Evolutionary conservation across 1,139 yeast genomes (phyloP).

Genomic region (Hansenula sp.): DNA sequence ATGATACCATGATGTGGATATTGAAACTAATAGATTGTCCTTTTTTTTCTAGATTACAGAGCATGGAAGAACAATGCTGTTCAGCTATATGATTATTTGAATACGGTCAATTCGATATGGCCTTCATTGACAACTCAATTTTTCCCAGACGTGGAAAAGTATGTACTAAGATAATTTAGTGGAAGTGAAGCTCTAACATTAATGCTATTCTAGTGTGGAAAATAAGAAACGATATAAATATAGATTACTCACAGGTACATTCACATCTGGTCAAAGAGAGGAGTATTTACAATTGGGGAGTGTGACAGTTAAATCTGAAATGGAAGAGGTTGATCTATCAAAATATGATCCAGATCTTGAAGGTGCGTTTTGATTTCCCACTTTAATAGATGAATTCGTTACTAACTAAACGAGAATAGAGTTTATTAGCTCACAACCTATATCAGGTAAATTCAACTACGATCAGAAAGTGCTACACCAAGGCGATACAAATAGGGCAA

Average conservation of each 20-base stretch:
- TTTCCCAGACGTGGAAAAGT: constrained; percentile 46
- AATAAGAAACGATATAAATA: constrained; percentile 13
- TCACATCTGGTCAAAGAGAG: constrained; percentile 66
- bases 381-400: constrained; percentile 41
- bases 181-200: not conserved
- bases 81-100: constrained; percentile 68
- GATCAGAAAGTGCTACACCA: constrained; percentile 21
- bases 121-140: constrained; percentile 79
- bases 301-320: constrained; percentile 5
- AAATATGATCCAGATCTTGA: constrained; percentile 16
- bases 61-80: constrained; percentile 76
- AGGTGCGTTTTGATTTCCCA: not conserved
- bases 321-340: constrained; percentile 12
- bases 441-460: constrained; percentile 9
- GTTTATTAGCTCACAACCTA: constrained; percentile 13
- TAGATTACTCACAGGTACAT: constrained; percentile 65
- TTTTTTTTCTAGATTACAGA: constrained; percentile 34
- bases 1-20: not conserved
- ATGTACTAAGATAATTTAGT: not conserved
- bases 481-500: constrained; percentile 73
- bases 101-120: constrained; percentile 76
- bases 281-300: constrained; percentile 57
- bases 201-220: constrained; percentile 1
- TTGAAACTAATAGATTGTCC: not conserved
- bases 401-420: too few relatives aligned